Evolutionary conservation across 345 rosid species (phyloP), one percentile per base, ranked within the genome.

Genomic region (Rhodamnia rubescens): DNA sequence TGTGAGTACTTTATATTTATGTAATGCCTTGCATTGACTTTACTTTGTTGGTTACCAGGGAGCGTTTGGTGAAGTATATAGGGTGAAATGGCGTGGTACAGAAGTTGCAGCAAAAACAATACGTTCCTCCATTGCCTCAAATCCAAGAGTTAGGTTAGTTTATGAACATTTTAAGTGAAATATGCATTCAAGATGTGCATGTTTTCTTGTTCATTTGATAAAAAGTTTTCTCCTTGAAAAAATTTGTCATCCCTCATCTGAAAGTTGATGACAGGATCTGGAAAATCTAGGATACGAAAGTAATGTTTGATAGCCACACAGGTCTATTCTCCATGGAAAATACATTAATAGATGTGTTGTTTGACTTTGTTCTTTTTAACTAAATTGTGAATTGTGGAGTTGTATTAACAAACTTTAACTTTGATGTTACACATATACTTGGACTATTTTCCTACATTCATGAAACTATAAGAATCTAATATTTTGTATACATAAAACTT

Each of bases 61-160:
- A 86, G 87, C 94, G 53, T 93, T 87, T 83, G 94, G 96, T 82
- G 96, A 92, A 88, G 88, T 93, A 84, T 93, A 92, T 87, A 82
- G 89, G 47, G 96, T 92, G 74, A 93, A 90, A 85, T 93, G 96
- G 94, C 92, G 93, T 26, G 96, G 93, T 84, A 93, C 94, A 69
- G 93, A 91, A 86, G 89, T 93, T 82, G 94, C 94, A 9, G 94
- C 94, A 84, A 93, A 93, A 88, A 92, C 93, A n/a, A 93, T 92
- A 29, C 92, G 92, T 49, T 92, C 94, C 51, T 91, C 94, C 86
- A 92, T 93, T 81, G 94, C 96, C 56, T 91, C 94, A 88, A 91
- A 90, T 88, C 91, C 91, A 24, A 91, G 85, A 81, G 96, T 92
- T 88, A 93, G 86, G 95, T 93, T 88, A 89, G 92, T 90, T 83